These are phyloP conservation scores for Euphorbia celastroides DNA, from an alignment of 441 rosid genomes.

Conservation along the genomic window DNA sequence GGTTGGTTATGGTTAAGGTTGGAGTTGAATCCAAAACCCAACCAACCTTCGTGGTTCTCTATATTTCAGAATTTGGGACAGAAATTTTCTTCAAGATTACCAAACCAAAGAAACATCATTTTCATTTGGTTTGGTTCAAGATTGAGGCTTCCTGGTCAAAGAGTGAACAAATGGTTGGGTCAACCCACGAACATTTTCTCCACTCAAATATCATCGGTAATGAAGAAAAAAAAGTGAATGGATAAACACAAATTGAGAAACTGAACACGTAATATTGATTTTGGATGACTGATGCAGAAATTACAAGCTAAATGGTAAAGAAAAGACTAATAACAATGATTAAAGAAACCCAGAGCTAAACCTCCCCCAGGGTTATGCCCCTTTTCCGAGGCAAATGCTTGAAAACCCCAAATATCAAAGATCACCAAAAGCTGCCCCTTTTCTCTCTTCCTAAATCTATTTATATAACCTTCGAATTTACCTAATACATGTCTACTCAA, in stretches of 20 bases:
- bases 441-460: too few species aligned
- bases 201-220: not conserved
- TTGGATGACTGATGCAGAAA: too few species aligned
- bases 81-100: conserved; percentile 19
- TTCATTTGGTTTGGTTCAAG: conserved; percentile 19
- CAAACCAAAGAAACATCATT: conserved; percentile 16
- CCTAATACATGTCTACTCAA: too few species aligned
- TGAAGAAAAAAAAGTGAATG: not conserved
- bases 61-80: conserved; percentile 18
- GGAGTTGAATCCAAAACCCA: conserved; percentile 12
- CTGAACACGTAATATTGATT: too few species aligned
- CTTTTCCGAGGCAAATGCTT: too few species aligned
- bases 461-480: too few species aligned
- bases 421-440: too few species aligned
- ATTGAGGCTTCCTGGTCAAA: conserved; percentile 24
- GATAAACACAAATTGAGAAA: not conserved
- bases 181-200: conserved; percentile 13
- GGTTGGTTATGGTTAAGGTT: conserved; percentile 18
- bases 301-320: too few species aligned
- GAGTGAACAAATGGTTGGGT: conserved; percentile 21
- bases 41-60: conserved; percentile 17
- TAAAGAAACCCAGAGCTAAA: too few species aligned
- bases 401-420: too few species aligned
- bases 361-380: too few species aligned
- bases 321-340: too few species aligned